Evolutionary conservation across 805 yeast genomes (phyloP), one percentile per base, ranked within the genome.

Genomic region (Lachancea sp.): DNA sequence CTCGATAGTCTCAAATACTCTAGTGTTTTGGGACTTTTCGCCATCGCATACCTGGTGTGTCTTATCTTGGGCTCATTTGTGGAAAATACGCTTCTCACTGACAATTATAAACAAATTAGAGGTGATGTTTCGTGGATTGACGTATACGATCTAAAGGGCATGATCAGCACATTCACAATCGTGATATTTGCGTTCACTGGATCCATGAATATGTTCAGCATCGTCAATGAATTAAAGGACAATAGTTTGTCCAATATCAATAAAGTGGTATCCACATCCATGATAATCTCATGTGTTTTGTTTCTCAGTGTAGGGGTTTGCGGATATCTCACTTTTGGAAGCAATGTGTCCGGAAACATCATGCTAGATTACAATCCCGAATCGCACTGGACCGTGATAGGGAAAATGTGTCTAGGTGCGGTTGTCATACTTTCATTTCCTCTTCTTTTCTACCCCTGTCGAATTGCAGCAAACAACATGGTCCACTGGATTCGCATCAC

Each of bases 371-470:
- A 85, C 56, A 76, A 82, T 31, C 69, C 72, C 6, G 68, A 73
- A 45, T 71, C 78, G 2, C 54, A 70, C 10, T 66, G 72, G 42
- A 71, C 82, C 2, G 63, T 63, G 36, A 35, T 71, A 15, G 93
- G 87, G 5, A 74, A 84, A 51, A 68, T 77, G 29, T 71, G 84
- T 36, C 69, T 85, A 30, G 85, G 81, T 0, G 60, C 80, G 16
- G 83, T 85, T 90, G 85, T 85, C 13, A 67, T 80, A n/a, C 67
- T 85, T 34, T 81, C 89, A 3, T 85, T 73, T 64, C 95, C 95
- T 13, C 70, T 85, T 47, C 79, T 85, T 72, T 83, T 87, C 56
- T 88, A 85, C 61, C 95, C 95, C 17, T 79, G 88, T 49, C 70
- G 95, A 49, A 77, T 85, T 15, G 81, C 90, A 3, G 65, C 78